A percentile compares a stretch with the other conserved stretches of the same genome.
phyloP scores from a whole-genome alignment of 176 grass and related monocot genomes.

The Coix lacrymajobi region DNA sequence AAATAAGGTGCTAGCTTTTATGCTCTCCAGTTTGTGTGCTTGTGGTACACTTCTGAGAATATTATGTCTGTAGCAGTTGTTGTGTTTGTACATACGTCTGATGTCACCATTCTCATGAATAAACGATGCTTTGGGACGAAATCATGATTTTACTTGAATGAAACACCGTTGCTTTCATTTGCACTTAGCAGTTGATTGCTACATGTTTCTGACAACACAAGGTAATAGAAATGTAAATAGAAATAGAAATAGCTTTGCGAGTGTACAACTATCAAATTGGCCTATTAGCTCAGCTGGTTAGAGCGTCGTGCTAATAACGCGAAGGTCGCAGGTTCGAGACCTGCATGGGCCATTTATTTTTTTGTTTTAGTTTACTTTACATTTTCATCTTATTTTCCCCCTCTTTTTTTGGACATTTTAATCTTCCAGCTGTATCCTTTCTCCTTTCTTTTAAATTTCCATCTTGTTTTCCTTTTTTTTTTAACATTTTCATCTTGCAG shows the following conservation, averaged over 20 bases:
- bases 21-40: not conserved
- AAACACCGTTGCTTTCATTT: not conserved
- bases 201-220: not conserved
- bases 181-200: not conserved
- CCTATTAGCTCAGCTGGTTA: slow-evolving; percentile 87
- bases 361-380: not conserved
- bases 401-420: not conserved
- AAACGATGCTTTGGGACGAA: not conserved
- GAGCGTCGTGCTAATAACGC: slow-evolving; percentile 94
- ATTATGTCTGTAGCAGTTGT: not conserved
- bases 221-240: too few species aligned
- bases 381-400: too few species aligned
- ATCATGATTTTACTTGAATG: not conserved
- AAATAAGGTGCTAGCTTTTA: not conserved
- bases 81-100: not conserved
- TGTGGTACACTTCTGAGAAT: not conserved
- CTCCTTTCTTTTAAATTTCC: not conserved
- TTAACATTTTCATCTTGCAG: too few species aligned
- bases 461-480: not conserved
- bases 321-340: slow-evolving; percentile 83
- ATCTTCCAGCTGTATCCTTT: too few species aligned
- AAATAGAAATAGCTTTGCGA: fast-evolving
- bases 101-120: slow-evolving; percentile 7
- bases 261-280: not conserved
- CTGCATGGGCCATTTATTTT: not conserved